Evolutionary conservation across 2,329 filamentous ascomycete genomes (phyloP).

Genomic region (Cytospora schulzeri): DNA sequence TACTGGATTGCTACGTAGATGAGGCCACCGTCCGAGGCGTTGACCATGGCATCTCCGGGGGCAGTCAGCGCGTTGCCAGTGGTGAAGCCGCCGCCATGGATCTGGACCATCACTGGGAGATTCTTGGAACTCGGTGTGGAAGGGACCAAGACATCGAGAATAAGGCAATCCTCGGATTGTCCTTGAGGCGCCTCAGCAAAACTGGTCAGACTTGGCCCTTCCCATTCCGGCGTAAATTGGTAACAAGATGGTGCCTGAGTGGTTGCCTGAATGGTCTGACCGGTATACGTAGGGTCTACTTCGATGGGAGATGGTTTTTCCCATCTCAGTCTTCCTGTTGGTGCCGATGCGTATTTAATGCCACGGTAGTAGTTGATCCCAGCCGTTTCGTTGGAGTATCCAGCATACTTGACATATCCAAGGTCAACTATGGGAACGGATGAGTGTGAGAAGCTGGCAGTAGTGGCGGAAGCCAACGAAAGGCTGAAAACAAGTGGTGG

Average conservation of each 20-base stretch:
- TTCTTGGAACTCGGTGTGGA: conserved; percentile 24
- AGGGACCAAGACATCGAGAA: conserved; percentile 39
- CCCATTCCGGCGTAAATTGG: conserved; percentile 1
- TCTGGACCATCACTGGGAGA: conserved; percentile 27
- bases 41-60: conserved; percentile 16
- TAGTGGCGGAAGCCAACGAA: not conserved
- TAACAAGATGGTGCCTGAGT: conserved; percentile 4
- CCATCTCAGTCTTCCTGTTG: conserved; percentile 7
- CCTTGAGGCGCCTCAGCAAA: conserved; percentile 15
- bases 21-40: conserved; percentile 34
- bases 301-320: conserved; percentile 17
- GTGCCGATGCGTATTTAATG: conserved; percentile 3
- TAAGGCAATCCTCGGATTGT: conserved; percentile 38
- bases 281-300: conserved; percentile 10
- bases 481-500: no score
- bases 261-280: conserved; percentile 18
- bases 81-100: conserved; percentile 29
- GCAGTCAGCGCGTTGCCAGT: conserved; percentile 7
- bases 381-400: conserved; percentile 14
- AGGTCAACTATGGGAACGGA: conserved; percentile 13
- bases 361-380: conserved; percentile 21
- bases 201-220: not conserved
- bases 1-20: conserved; percentile 65
- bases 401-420: conserved; percentile 17
- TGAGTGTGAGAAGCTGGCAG: not conserved